Evolutionary conservation across 2,329 filamentous ascomycete species (phyloP), one percentile per base, ranked within the genome.

Genomic region (Cercospora sp.): DNA sequence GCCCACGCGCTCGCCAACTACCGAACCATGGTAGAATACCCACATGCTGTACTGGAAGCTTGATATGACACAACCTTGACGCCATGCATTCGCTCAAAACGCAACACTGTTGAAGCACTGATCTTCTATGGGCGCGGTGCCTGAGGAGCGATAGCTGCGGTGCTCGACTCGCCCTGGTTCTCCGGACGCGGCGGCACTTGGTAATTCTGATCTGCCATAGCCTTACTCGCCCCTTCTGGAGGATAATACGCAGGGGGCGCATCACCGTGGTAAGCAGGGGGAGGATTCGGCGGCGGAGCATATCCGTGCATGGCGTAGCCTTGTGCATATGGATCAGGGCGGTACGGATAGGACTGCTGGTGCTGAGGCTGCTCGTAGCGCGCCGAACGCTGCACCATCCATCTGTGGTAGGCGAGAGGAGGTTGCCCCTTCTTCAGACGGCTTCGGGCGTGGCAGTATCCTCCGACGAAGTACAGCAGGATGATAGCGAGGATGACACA

Each of bases 361-460:
- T 66, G 24, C 63, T 70, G 34, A 59, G 66, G 64, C 60, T 55
- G 45, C 64, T 61, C 63, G 21, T 66, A 69, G 66, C 53, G 70
- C 60, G 63, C 66, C 59, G 49, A 70, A 49, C 74, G 72, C 9
- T 65, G 69, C 7, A 79, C 65, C 75, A 79, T 78, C 78, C 78
- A 80, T 40, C 89, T 83, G 79, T 95, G 91, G 76, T 94, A 94
- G 70, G 79, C 80, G 40, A 93, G 80, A 16, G 91, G 89, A 18
- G 84, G 82, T 43, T 88, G 81, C 1, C 91, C 91, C 77, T 88
- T 89, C 69, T 82, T 84, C 71, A 94, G 83, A 58, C 92, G 85
- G 57, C 81, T 80, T 77, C 87, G 87, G 57, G 91, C 92, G 79
- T 94, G 92, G 58, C 87, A 80, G 78, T 91, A 90, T 69, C 90